Evolutionary conservation across 148 eudicot genomes (phyloP).

Genomic region (Nyssa sinensis): DNA sequence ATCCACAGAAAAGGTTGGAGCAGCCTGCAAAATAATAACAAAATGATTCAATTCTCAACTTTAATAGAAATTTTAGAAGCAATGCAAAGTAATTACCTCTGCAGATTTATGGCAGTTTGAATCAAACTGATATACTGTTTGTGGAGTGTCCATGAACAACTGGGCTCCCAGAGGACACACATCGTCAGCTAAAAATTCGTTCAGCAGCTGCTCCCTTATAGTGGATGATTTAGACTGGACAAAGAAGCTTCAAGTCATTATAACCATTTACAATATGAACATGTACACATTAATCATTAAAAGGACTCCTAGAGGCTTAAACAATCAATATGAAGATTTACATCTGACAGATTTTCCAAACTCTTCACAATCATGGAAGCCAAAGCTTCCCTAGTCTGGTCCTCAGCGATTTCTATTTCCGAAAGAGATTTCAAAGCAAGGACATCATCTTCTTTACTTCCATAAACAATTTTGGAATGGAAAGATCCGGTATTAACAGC

Average conservation of each 20-base stretch:
- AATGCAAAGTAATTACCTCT: constrained; percentile 28
- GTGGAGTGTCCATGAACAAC: constrained; percentile 36
- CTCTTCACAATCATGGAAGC: constrained; percentile 44
- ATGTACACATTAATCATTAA: neutral
- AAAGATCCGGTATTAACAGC: constrained; percentile 36
- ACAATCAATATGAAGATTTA: constrained; percentile 17
- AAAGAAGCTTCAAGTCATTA: neutral
- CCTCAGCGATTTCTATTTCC: constrained; percentile 37
- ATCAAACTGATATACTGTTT: constrained; percentile 34
- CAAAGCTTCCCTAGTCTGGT: constrained; percentile 56
- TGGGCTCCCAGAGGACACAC: constrained; percentile 58
- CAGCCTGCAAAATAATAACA: constrained; percentile 31
- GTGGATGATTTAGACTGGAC: constrained; percentile 42
- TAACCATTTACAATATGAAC: no score
- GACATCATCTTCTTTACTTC: constrained; percentile 55
- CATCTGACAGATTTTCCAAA: constrained; percentile 38
- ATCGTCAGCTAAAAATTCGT: constrained; percentile 56
- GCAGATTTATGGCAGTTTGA: constrained; percentile 33
- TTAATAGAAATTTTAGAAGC: neutral
- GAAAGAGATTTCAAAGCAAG: constrained; percentile 52
- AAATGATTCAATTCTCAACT: neutral
- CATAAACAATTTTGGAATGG: constrained; percentile 35
- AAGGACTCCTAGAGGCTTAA: constrained; percentile 4
- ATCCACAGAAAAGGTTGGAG: constrained; percentile 27
- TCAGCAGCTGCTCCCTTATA: constrained; percentile 56